Conservation (phyloP, 164 flowering plant species). For the Platanus orientalis region DNA sequence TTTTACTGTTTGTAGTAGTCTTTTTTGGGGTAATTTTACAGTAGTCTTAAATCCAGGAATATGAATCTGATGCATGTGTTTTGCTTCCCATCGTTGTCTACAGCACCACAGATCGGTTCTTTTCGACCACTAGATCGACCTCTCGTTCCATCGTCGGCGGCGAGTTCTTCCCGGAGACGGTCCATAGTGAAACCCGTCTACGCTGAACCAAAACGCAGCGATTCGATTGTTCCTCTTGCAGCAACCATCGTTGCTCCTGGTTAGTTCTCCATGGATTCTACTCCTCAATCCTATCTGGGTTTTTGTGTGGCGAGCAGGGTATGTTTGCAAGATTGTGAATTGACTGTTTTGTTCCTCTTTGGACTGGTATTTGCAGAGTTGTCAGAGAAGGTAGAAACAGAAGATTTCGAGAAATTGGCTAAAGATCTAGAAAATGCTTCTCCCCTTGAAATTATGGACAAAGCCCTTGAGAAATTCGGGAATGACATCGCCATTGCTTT, state of each 20-base stretch:
- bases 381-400: conserved; percentile 28
- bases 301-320: background rate
- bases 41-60: too few species aligned
- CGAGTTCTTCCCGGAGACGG: conserved; percentile 34
- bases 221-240: conserved; percentile 51
- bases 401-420: conserved; percentile 58
- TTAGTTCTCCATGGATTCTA: conserved; percentile 12
- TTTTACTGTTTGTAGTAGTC: too few species aligned
- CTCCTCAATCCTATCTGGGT: background rate
- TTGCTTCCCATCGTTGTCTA: background rate
- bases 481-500: conserved; percentile 89
- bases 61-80: background rate
- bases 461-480: conserved; percentile 71
- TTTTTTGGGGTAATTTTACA: too few species aligned
- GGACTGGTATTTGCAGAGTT: conserved; percentile 32
- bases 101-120: conserved; percentile 38
- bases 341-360: background rate
- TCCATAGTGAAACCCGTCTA: conserved; percentile 34
- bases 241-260: conserved; percentile 55
- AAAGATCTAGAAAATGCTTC: conserved; percentile 65
- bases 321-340: background rate
- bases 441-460: conserved; percentile 87
- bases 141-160: conserved; percentile 7
- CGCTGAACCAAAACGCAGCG: conserved; percentile 54
- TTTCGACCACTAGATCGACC: conserved; percentile 34